Percentiles rank a stretch among this genome's conserved stretches.
phyloP scores from a whole-genome alignment of 768 basidiomycete genomes.

The Boletus coccyginus region DNA sequence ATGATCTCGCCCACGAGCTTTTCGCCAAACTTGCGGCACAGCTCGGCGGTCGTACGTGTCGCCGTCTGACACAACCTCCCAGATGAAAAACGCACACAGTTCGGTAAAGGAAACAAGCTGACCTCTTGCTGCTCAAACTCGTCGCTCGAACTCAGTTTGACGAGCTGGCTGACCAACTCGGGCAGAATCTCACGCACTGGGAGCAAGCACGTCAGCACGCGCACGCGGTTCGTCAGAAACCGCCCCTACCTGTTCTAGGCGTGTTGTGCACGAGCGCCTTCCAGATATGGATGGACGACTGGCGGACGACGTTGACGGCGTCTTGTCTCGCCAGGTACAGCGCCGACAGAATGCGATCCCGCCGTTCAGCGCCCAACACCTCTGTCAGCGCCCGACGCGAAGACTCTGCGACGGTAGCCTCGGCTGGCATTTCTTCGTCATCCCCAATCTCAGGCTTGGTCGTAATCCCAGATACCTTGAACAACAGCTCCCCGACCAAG shows the following conservation, averaged over 20 bases:
- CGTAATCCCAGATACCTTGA: constrained; percentile 95
- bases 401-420: constrained; percentile 65
- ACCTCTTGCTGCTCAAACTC: constrained; percentile 92
- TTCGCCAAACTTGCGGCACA: constrained; percentile 96
- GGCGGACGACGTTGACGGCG: constrained; percentile 82
- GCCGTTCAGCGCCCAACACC: constrained; percentile 81
- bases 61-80: constrained; percentile 51
- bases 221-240: background rate
- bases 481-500: constrained; percentile 91
- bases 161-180: constrained; percentile 74
- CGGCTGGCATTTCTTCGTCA: constrained; percentile 57
- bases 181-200: constrained; percentile 87
- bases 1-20: constrained; percentile 83
- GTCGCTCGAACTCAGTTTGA: constrained; percentile 72
- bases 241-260: constrained; percentile 70
- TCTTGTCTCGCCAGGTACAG: constrained; percentile 95
- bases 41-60: constrained; percentile 79
- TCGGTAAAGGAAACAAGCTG: background rate
- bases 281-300: constrained; percentile 94
- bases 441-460: constrained; percentile 79
- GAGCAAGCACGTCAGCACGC: constrained; percentile 10
- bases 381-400: constrained; percentile 86
- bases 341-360: constrained; percentile 88
- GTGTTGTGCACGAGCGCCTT: constrained; percentile 96
- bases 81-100: background rate